These are phyloP conservation scores for Venturia nashicola DNA, from an alignment of 2,329 filamentous ascomycete genomes.

Conservation along the genomic window DNA sequence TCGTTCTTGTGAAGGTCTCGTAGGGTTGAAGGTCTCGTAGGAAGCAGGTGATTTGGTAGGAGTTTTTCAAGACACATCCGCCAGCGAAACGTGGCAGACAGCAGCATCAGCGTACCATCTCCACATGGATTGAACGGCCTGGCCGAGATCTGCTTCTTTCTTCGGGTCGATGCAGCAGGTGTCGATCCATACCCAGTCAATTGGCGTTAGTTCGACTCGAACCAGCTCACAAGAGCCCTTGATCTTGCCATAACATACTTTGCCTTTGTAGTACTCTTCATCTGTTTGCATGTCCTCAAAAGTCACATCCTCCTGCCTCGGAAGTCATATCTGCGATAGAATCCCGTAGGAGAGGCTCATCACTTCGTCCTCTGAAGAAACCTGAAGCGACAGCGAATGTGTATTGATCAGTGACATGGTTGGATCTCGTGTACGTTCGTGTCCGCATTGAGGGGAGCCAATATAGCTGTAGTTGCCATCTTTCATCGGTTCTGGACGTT, in stretches of 20 bases:
- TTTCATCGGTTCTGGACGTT: neutral
- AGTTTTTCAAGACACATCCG: too few relatives aligned
- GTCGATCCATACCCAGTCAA: neutral
- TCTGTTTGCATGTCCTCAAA: neutral
- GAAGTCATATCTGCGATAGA: constrained; percentile 16
- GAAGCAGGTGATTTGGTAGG: too few relatives aligned
- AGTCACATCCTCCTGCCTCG: constrained; percentile 11
- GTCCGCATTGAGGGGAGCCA: neutral
- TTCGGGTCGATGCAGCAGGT: too few relatives aligned
- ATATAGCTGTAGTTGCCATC: neutral
- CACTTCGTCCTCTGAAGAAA: neutral
- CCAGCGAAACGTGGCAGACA: too few relatives aligned
- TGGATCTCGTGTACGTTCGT: neutral
- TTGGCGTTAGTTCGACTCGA: neutral
- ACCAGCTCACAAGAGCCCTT: neutral
- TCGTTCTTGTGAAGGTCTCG: too few relatives aligned
- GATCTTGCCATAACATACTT: neutral
- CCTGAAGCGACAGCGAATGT: neutral
- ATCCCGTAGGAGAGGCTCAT: constrained; percentile 11
- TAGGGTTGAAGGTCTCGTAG: too few relatives aligned
- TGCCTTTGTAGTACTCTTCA: neutral
- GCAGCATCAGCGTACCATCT: too few relatives aligned
- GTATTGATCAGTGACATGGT: neutral
- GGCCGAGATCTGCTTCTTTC: too few relatives aligned
- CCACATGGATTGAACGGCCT: too few relatives aligned